phyloP scores from a whole-genome alignment of 805 yeast species.

The Candida glaebosa region DNA sequence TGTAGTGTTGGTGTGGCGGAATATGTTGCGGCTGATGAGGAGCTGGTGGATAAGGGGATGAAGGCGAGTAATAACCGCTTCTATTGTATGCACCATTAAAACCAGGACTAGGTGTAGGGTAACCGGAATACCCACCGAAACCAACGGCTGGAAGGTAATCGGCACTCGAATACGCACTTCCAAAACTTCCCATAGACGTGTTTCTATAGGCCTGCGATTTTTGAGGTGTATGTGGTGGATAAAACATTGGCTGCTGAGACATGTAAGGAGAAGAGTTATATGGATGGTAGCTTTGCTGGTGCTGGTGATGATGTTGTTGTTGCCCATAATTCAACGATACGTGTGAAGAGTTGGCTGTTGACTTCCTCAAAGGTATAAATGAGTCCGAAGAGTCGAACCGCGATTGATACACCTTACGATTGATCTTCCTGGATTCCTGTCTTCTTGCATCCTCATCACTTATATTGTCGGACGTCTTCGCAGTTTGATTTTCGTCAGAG shows the following conservation, averaged over 20 bases:
- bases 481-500: constrained; percentile 22
- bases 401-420: constrained; percentile 12
- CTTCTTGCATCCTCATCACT: background rate
- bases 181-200: background rate
- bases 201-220: background rate
- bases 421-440: background rate
- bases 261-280: constrained; percentile 1
- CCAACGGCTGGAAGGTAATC: background rate
- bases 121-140: background rate
- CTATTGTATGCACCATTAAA: no score
- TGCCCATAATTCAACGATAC: constrained; percentile 15
- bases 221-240: background rate
- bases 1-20: constrained; percentile 10
- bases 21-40: constrained; percentile 5
- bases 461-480: background rate
- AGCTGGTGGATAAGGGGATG: background rate
- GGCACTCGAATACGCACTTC: background rate
- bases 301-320: constrained; percentile 1
- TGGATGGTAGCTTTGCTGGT: background rate
- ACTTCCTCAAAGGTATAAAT: constrained; percentile 13
- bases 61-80: background rate
- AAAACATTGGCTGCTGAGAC: background rate
- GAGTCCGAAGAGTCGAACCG: constrained; percentile 20
- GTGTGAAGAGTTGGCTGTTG: constrained; percentile 16
- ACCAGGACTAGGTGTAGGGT: background rate